These are phyloP conservation scores for Clarireedia paspali DNA, from an alignment of 2,329 filamentous ascomycete genomes.

Conservation along the genomic window DNA sequence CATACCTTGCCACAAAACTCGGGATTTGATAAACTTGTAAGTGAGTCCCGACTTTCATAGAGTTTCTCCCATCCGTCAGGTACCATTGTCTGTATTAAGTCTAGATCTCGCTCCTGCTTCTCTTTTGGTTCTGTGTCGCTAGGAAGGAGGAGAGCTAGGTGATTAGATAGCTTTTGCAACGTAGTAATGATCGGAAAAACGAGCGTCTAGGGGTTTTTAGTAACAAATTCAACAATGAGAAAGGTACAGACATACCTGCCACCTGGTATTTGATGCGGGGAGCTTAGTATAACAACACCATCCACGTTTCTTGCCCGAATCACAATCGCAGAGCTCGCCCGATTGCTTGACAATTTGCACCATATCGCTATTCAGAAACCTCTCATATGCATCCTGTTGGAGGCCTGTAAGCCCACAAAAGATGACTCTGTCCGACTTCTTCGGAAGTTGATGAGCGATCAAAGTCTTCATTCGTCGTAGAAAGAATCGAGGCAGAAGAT, in stretches of 20 bases:
- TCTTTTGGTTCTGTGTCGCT: constrained; percentile 52
- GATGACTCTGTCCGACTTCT: constrained; percentile 88
- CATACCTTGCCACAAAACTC: constrained; percentile 78
- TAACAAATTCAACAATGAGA: background rate
- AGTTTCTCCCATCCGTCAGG: constrained; percentile 69
- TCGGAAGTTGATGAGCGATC: constrained; percentile 86
- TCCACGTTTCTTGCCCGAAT: constrained; percentile 61
- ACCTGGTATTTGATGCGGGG: constrained; percentile 37
- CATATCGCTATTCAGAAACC: constrained; percentile 66
- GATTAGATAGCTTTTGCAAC: constrained; percentile 84
- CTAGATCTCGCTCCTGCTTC: constrained; percentile 71
- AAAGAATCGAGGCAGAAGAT: constrained; percentile 84
- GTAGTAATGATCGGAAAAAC: constrained; percentile 81
- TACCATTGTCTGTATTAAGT: constrained; percentile 64
- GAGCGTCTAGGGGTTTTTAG: constrained; percentile 38
- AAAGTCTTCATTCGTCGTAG: constrained; percentile 86
- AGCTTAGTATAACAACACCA: constrained; percentile 68
- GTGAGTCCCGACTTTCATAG: constrained; percentile 67
- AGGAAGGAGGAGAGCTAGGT: constrained; percentile 83
- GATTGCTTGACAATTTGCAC: constrained; percentile 62
- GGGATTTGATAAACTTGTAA: constrained; percentile 74
- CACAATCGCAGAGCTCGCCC: constrained; percentile 62
- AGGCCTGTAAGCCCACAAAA: constrained; percentile 85
- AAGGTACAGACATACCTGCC: constrained; percentile 34
- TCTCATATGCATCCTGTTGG: constrained; percentile 76